Conservation (phyloP, 2,329 filamentous ascomycete genomes). For the Claviceps fusiformis region DNA sequence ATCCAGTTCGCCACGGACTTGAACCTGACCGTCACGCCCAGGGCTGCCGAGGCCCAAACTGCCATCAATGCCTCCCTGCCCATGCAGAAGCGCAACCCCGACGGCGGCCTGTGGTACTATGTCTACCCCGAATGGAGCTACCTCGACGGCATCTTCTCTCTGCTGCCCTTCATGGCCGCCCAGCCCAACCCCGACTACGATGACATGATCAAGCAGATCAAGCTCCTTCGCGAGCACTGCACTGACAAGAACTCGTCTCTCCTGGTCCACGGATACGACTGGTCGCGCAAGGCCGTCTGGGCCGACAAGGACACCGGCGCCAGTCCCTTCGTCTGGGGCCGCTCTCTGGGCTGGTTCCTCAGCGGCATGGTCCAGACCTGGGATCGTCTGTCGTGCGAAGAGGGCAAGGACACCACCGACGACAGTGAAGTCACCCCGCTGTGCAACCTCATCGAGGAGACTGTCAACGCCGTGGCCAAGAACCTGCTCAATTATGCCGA, state of each 20-base stretch:
- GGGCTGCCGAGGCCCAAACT: slow-evolving; percentile 1
- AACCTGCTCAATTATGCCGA: slow-evolving; percentile 23
- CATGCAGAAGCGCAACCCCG: slow-evolving; percentile 16
- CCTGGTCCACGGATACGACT: slow-evolving; percentile 40
- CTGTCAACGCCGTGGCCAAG: background rate
- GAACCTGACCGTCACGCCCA: slow-evolving; percentile 1
- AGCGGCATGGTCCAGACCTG: slow-evolving; percentile 37
- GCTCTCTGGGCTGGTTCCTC: slow-evolving; percentile 40
- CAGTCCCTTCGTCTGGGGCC: slow-evolving; percentile 38
- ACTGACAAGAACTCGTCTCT: background rate
- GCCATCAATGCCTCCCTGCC: slow-evolving; percentile 11
- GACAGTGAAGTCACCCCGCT: background rate
- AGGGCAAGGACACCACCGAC: background rate
- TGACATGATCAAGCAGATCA: slow-evolving; percentile 12
- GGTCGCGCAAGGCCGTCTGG: slow-evolving; percentile 33
- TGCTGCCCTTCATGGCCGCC: slow-evolving; percentile 25
- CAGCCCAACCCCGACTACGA: slow-evolving; percentile 6
- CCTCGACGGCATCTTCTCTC: slow-evolving; percentile 38
- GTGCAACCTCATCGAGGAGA: slow-evolving; percentile 10
- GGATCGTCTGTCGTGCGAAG: slow-evolving; percentile 22
- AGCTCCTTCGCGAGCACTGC: slow-evolving; percentile 8
- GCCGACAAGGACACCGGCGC: slow-evolving; percentile 35
- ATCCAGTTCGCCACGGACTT: slow-evolving; percentile 2
- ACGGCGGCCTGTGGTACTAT: slow-evolving; percentile 24
- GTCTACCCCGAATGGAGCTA: slow-evolving; percentile 38